phyloP scores from a whole-genome alignment of 148 eudicot species.

The Rhododendron molle region DNA sequence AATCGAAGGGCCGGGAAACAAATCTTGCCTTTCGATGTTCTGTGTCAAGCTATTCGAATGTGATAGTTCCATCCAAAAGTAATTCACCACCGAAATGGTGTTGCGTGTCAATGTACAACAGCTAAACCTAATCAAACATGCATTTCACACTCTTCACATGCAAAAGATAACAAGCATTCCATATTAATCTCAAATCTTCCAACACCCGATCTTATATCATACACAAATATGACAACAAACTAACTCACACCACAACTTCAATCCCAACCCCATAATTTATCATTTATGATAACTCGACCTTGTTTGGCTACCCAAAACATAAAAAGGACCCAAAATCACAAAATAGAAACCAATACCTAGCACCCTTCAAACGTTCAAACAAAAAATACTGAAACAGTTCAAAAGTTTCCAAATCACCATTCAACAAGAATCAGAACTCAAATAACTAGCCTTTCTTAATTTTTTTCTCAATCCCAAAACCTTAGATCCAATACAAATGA shows the following conservation, averaged over 20 bases:
- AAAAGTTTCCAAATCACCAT: not conserved
- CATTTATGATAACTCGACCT: not conserved
- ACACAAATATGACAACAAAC: not conserved
- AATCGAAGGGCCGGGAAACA: not conserved
- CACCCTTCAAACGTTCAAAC: not conserved
- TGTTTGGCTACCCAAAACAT: too few relatives aligned
- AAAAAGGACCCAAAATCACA: not conserved
- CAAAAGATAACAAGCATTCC: not conserved
- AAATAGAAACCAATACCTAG: not conserved
- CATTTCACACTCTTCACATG: too few relatives aligned
- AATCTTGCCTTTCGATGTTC: not conserved
- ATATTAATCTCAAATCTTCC: constrained; percentile 5
- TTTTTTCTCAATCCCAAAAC: not conserved
- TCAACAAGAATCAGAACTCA: not conserved
- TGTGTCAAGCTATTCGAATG: not conserved
- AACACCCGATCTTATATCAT: not conserved
- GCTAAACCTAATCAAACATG: too few relatives aligned
- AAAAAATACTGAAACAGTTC: not conserved
- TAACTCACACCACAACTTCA: not conserved
- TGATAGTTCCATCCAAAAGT: not conserved
- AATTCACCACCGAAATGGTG: not conserved
- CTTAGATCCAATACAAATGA: constrained; percentile 12
- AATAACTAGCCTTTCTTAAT: not conserved
- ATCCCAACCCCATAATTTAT: not conserved
- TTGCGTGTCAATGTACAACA: not conserved